Evolutionary conservation across 1,284 basidiomycete species (phyloP).

Genomic region (Ustilago vetiveriae): DNA sequence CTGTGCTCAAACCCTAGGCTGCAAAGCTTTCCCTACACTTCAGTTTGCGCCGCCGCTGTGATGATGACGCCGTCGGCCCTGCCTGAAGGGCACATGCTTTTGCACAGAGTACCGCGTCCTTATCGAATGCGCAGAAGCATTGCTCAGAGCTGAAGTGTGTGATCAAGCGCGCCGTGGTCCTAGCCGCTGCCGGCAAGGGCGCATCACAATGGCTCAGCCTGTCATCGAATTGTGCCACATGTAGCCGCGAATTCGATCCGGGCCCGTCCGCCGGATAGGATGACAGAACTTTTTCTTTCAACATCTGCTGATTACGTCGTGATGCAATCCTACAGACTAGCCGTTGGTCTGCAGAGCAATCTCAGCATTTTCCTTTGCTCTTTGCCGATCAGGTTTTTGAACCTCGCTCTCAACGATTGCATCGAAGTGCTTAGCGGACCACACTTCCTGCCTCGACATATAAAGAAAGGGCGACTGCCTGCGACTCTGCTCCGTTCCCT

Average conservation of each 20-base stretch:
- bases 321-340: conserved; percentile 12
- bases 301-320: conserved; percentile 22
- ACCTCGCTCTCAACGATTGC: no score
- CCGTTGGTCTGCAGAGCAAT: not conserved
- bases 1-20: not conserved
- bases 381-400: not conserved
- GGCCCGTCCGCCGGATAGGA: conserved; percentile 14
- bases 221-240: conserved; percentile 3
- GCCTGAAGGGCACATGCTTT: not conserved
- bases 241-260: not conserved
- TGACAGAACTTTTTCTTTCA: conserved; percentile 3
- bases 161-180: not conserved
- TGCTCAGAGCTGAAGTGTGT: not conserved
- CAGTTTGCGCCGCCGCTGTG: not conserved
- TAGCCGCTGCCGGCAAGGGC: not conserved
- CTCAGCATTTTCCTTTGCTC: not conserved
- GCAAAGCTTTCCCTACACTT: not conserved
- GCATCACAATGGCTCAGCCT: not conserved
- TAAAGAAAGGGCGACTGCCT: conserved; percentile 5
- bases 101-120: not conserved
- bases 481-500: not conserved
- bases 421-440: no score
- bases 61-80: conserved; percentile 15
- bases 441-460: no score
- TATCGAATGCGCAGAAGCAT: not conserved